phyloP scores from a whole-genome alignment of 805 yeast species.

The Barnettozyma sucrosica region DNA sequence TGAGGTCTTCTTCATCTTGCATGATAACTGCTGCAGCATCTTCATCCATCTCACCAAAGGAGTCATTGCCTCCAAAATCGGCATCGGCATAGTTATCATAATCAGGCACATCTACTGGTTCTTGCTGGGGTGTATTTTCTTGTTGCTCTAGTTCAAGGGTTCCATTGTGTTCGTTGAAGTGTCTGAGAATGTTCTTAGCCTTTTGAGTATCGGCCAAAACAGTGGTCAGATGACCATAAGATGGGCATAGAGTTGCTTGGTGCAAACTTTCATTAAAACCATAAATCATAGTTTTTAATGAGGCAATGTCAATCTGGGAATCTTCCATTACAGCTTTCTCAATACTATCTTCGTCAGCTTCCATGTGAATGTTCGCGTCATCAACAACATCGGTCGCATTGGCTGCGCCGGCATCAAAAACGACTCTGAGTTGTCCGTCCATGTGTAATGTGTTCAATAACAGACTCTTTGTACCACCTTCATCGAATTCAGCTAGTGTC shows the following conservation, averaged over 20 bases:
- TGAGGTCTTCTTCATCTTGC: slow-evolving; percentile 15
- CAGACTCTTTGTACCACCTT: slow-evolving; percentile 74
- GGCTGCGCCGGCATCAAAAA: slow-evolving; percentile 53
- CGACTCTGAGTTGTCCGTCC: slow-evolving; percentile 48
- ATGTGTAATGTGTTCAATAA: slow-evolving; percentile 55
- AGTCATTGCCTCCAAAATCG: slow-evolving; percentile 23
- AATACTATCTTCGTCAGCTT: slow-evolving; percentile 26
- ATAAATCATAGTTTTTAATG: slow-evolving; percentile 24
- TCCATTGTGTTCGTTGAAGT: slow-evolving; percentile 31
- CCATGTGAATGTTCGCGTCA: slow-evolving; percentile 21
- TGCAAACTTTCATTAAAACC: slow-evolving; percentile 27
- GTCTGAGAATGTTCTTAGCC: slow-evolving; percentile 42
- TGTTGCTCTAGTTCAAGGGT: background rate
- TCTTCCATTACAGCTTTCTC: slow-evolving; percentile 15
- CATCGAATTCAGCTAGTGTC: slow-evolving; percentile 73
- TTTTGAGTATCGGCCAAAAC: slow-evolving; percentile 51
- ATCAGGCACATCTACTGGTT: slow-evolving; percentile 20
- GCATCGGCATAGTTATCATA: slow-evolving; percentile 15
- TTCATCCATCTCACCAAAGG: slow-evolving; percentile 16
- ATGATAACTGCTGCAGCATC: slow-evolving; percentile 22
- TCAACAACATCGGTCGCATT: slow-evolving; percentile 14
- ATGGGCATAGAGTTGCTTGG: slow-evolving; percentile 55
- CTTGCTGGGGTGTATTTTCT: slow-evolving; percentile 12
- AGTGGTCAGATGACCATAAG: slow-evolving; percentile 52
- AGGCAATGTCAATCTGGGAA: slow-evolving; percentile 28